Evolutionary conservation across 129 eudicot genomes (phyloP).

Genomic region (Helianthus tuberosus): DNA sequence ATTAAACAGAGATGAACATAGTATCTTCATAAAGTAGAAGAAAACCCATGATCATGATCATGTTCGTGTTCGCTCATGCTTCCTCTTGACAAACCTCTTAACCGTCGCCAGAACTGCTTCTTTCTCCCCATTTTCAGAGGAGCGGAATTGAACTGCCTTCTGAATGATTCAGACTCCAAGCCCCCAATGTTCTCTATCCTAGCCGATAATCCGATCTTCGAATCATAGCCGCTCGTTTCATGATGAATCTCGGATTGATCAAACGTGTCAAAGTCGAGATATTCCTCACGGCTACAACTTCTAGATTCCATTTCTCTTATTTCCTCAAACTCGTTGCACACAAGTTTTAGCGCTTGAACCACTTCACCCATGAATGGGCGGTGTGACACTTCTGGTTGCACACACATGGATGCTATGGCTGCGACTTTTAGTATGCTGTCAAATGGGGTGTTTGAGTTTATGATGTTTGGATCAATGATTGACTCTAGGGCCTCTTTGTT

Average conservation of each 20-base stretch:
- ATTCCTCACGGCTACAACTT: slow-evolving; percentile 38
- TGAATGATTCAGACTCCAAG: slow-evolving; percentile 51
- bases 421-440: slow-evolving; percentile 82
- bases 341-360: slow-evolving; percentile 86
- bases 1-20: slow-evolving; percentile 4
- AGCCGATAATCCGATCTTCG: slow-evolving; percentile 49
- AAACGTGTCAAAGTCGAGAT: slow-evolving; percentile 42
- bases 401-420: slow-evolving; percentile 98
- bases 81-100: slow-evolving; percentile 62
- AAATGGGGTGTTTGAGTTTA: slow-evolving; percentile 44
- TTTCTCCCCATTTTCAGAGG: slow-evolving; percentile 66
- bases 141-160: slow-evolving; percentile 73
- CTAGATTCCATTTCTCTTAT: slow-evolving; percentile 50
- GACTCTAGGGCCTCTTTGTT: slow-evolving; percentile 61
- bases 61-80: slow-evolving; percentile 53
- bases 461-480: slow-evolving; percentile 54
- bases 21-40: slow-evolving; percentile 27
- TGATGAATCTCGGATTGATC: slow-evolving; percentile 38
- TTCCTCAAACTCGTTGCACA: slow-evolving; percentile 78
- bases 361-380: slow-evolving; percentile 96
- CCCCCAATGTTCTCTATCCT: slow-evolving; percentile 45
- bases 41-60: slow-evolving; percentile 57
- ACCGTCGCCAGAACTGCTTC: slow-evolving; percentile 60
- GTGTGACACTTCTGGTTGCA: slow-evolving; percentile 94
- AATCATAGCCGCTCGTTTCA: slow-evolving; percentile 31